Base-by-base conservation (phyloP, 2,329 filamentous ascomycete species). In the Sporothrix schenckii region DNA sequence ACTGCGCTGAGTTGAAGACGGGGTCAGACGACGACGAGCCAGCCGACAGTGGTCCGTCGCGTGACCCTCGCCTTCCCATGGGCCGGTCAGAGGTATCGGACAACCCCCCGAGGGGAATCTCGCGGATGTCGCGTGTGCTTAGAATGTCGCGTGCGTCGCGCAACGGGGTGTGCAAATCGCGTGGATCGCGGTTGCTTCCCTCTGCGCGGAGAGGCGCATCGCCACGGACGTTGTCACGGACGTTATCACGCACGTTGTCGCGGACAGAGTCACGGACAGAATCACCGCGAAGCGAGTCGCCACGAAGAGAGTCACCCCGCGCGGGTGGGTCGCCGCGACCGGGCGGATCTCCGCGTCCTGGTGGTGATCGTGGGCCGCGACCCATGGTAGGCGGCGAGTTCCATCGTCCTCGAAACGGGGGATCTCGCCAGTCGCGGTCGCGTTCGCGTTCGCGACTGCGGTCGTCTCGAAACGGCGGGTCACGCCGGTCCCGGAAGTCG, bases 41-140 rank as follows among this genome's bases (percentile, higher is more conserved):
- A 21, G 89, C 90, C 1, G 90, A 91, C 27, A 88, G 85, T 13
- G 91, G 90, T 0, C 91, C 91, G 75, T 94, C 91, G 75, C 91
- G 85, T 10, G 91, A 92, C 19, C 86, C 88, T 61, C 91, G 84
- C 69, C 91, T 7, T 44, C 41, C 41, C 41, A 44, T 84, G 21
- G 88, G 87, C 71, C 91, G 85, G 71, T 89, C 88, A 9, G 60
- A 24, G 1, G 88, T 84, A 73, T 93, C 91, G 7, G 63, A 9
- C 10, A 91, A 81, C 61, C 88, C 88, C 49, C 88, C 88, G 44
- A 89, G 82, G 0, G 88, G 89, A 1, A 81, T 79, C 50, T 91
- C 88, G 75, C 90, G 85, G 72, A 53, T 16, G 30, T 73, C 73
- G 4, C 73, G 69, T 24, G 65, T 27, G 47, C 70, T 70, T 6